phyloP scores from a whole-genome alignment of 768 basidiomycete genomes.

The Trametes elegans region DNA sequence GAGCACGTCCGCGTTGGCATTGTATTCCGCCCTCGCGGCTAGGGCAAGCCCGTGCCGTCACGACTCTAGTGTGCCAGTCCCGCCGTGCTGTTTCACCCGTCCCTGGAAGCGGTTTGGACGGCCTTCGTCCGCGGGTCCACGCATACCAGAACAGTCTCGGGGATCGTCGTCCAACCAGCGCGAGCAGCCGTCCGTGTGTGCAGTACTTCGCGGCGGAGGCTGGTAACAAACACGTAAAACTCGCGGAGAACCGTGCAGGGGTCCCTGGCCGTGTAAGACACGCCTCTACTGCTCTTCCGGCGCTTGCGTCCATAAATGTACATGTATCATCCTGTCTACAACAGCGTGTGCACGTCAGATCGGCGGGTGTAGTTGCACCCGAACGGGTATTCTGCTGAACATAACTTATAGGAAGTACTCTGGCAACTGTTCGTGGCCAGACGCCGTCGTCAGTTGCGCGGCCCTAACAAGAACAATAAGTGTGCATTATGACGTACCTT shows the following conservation, averaged over 20 bases:
- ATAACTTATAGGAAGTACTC: slow-evolving; percentile 67
- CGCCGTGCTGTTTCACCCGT: background rate
- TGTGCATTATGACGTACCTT: slow-evolving; percentile 48
- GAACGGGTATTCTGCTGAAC: slow-evolving; percentile 12
- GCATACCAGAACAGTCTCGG: too few relatives aligned
- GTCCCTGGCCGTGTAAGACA: slow-evolving; percentile 1
- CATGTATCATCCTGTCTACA: slow-evolving; percentile 10
- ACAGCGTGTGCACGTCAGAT: slow-evolving; percentile 3
- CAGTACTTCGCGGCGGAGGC: background rate
- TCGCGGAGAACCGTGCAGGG: background rate
- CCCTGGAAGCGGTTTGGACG: background rate
- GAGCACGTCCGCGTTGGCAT: background rate
- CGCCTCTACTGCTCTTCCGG: slow-evolving; percentile 11
- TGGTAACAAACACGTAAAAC: background rate
- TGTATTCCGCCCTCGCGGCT: background rate
- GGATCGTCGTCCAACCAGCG: too few relatives aligned
- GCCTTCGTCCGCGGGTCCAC: background rate
- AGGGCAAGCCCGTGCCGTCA: background rate
- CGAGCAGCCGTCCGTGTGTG: too few relatives aligned
- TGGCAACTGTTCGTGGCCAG: slow-evolving; percentile 50
- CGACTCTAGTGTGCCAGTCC: background rate
- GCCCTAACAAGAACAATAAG: background rate
- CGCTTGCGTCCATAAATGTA: slow-evolving; percentile 1
- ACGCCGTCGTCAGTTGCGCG: slow-evolving; percentile 12
- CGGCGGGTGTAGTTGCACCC: slow-evolving; percentile 10